Evolutionary conservation across 805 yeast species (phyloP).

Genomic region (Lachancea fermentati): DNA sequence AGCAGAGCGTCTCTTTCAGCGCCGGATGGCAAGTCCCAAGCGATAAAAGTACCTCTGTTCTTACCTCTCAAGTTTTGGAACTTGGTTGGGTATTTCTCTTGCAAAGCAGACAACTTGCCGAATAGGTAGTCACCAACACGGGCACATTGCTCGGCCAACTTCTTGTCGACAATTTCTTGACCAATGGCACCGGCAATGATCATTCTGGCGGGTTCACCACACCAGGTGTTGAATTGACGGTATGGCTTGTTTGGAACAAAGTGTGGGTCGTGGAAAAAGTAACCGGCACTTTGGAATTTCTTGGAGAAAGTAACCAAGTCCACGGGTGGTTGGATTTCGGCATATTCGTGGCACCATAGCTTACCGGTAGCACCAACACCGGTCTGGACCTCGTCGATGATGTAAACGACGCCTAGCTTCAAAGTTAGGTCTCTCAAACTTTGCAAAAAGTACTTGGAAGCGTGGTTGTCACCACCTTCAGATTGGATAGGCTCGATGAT

Average conservation of each 20-base stretch:
- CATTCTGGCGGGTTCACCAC: constrained; percentile 70
- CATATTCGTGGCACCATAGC: constrained; percentile 70
- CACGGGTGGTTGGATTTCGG: constrained; percentile 54
- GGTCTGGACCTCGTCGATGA: constrained; percentile 69
- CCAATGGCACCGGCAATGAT: constrained; percentile 56
- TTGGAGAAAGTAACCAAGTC: constrained; percentile 69
- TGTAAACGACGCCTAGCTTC: constrained; percentile 52
- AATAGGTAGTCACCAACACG: constrained; percentile 52
- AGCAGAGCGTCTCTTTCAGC: constrained; percentile 44
- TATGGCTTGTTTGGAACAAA: constrained; percentile 57
- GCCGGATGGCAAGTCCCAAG: constrained; percentile 49
- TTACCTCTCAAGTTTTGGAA: constrained; percentile 55
- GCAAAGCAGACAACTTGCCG: constrained; percentile 34
- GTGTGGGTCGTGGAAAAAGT: constrained; percentile 54
- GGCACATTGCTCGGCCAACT: constrained; percentile 44
- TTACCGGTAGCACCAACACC: constrained; percentile 72
- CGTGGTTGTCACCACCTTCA: constrained; percentile 76
- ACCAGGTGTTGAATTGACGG: constrained; percentile 75
- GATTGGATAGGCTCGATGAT: constrained; percentile 84
- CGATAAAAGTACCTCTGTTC: constrained; percentile 58
- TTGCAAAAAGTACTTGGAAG: constrained; percentile 55
- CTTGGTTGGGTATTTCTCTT: constrained; percentile 37
- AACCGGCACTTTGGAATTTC: constrained; percentile 71
- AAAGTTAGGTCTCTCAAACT: constrained; percentile 54
- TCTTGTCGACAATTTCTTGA: constrained; percentile 46